Conservation (phyloP, 192 early-diverging fungal species). For the Entomortierella beljakovae region DNA sequence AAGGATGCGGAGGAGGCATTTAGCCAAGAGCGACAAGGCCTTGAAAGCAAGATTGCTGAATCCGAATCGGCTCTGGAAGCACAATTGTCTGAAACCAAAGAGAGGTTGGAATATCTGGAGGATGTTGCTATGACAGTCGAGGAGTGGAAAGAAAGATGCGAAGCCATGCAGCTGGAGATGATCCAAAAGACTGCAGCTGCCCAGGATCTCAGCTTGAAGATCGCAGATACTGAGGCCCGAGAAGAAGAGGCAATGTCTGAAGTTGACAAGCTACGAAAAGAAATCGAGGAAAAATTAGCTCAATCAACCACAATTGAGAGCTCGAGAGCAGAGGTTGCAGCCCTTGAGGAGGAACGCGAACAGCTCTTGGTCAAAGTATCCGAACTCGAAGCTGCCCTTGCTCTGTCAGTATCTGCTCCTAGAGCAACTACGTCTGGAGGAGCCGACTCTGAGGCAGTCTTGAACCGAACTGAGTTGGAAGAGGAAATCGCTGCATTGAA, state of each 20-base stretch:
- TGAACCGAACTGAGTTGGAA: conserved; percentile 54
- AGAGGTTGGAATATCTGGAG: conserved; percentile 44
- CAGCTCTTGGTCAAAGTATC: conserved; percentile 58
- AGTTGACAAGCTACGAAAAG: conserved; percentile 22
- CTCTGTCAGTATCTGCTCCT: conserved; percentile 27
- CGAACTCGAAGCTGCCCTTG: conserved; percentile 22
- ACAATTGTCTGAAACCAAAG: conserved; percentile 29
- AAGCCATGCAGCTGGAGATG: conserved; percentile 55
- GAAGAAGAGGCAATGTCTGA: conserved; percentile 43
- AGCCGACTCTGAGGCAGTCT: conserved; percentile 6
- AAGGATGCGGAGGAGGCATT: conserved; percentile 13
- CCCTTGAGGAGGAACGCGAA: conserved; percentile 59
- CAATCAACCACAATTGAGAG: conserved; percentile 19
- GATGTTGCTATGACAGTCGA: conserved; percentile 45
- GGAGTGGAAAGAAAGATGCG: conserved; percentile 52
- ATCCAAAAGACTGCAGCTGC: conserved; percentile 55
- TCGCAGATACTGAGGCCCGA: conserved; percentile 46
- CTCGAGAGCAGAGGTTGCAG: conserved; percentile 42
- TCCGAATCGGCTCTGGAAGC: conserved; percentile 13
- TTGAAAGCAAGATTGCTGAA: conserved; percentile 26
- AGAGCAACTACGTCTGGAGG: conserved; percentile 5
- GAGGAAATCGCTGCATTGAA: conserved; percentile 58
- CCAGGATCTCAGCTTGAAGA: conserved; percentile 46
- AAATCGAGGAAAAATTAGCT: conserved; percentile 20
- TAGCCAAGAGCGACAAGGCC: conserved; percentile 6